Conservation (phyloP, 1,139 yeast genomes). For the Taphrina populina region DNA sequence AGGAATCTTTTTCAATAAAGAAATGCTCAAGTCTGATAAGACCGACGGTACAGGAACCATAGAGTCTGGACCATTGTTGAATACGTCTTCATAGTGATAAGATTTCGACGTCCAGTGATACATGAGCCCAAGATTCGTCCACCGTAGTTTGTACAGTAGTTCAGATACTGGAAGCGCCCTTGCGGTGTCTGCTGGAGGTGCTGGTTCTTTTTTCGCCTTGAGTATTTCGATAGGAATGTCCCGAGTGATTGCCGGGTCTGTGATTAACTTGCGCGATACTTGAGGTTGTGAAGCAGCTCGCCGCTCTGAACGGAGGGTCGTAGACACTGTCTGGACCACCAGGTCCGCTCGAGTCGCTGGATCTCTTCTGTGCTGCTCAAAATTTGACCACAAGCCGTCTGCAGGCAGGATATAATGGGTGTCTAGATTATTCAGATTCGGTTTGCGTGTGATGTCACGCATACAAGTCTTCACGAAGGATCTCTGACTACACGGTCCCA, state of each 20-base stretch:
- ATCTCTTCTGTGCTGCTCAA: constrained; percentile 4
- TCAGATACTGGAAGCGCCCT: constrained; percentile 28
- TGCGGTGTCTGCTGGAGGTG: constrained; percentile 5
- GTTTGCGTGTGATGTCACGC: constrained; percentile 10
- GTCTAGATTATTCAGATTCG: constrained; percentile 21
- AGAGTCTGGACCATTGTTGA: constrained; percentile 44
- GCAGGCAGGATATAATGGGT: constrained; percentile 18
- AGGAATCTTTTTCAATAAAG: constrained; percentile 42
- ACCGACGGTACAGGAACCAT: constrained; percentile 39
- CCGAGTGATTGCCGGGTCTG: not conserved
- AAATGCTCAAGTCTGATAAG: constrained; percentile 47
- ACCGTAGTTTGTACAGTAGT: constrained; percentile 43
- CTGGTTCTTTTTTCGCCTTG: constrained; percentile 2
- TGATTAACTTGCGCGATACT: not conserved
- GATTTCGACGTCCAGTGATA: constrained; percentile 51
- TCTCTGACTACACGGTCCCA: constrained; percentile 8
- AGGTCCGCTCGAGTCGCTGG: not conserved
- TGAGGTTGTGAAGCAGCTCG: not conserved
- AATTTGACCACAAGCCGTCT: constrained; percentile 13
- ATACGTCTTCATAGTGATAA: constrained; percentile 41
- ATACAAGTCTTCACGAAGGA: constrained; percentile 5
- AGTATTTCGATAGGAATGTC: not conserved
- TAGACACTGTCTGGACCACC: not conserved
- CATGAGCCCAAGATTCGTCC: constrained; percentile 53
- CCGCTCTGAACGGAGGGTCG: not conserved